phyloP scores from a whole-genome alignment of 768 basidiomycete species.

The Pleurotus platypus region DNA sequence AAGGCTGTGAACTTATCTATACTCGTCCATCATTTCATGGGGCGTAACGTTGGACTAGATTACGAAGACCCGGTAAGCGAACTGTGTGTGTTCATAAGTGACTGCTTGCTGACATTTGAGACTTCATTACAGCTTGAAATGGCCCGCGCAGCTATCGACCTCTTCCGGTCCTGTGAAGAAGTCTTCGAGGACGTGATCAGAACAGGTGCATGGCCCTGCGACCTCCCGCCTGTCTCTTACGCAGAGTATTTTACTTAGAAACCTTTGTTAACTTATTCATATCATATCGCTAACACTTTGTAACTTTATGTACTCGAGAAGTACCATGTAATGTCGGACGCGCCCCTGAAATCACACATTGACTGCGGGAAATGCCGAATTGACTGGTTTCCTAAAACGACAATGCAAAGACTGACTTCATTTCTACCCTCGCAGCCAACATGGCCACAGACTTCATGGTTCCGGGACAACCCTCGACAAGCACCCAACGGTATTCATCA shows the following conservation, averaged over 20 bases:
- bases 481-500: background rate
- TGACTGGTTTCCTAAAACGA: background rate
- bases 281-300: background rate
- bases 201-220: constrained; percentile 49
- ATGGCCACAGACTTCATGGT: constrained; percentile 4
- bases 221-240: constrained; percentile 33
- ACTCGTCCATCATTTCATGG: constrained; percentile 45
- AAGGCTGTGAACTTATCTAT: constrained; percentile 33
- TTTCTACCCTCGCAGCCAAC: background rate
- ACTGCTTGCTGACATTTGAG: constrained; percentile 6
- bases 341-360: background rate
- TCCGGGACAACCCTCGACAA: constrained; percentile 8
- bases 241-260: constrained; percentile 28
- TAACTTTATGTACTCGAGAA: too few relatives aligned
- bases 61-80: constrained; percentile 46
- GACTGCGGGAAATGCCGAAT: constrained; percentile 2
- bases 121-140: constrained; percentile 35
- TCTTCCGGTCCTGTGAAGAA: constrained; percentile 49
- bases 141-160: constrained; percentile 46
- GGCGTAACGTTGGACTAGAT: constrained; percentile 35
- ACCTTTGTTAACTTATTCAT: background rate
- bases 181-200: constrained; percentile 42
- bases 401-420: background rate
- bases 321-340: background rate
- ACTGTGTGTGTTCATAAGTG: constrained; percentile 9